Evolutionary conservation across 2,329 filamentous ascomycete species (phyloP).

Genomic region (Penicillium expansum): DNA sequence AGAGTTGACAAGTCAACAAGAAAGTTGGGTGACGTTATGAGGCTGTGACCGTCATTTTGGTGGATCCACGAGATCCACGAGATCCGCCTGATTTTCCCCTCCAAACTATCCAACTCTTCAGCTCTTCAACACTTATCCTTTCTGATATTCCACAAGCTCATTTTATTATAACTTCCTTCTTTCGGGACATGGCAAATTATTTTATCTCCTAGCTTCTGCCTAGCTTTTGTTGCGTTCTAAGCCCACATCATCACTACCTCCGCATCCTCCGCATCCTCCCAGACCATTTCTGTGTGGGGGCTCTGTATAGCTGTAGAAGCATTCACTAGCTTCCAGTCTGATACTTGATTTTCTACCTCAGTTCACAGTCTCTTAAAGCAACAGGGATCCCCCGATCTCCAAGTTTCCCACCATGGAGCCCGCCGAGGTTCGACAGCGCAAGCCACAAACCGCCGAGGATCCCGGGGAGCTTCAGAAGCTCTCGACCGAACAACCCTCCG

Average conservation of each 20-base stretch:
- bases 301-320: not conserved
- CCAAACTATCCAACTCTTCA: not conserved
- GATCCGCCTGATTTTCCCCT: slow-evolving; percentile 7
- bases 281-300: not conserved
- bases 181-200: not conserved
- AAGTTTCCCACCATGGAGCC: slow-evolving; percentile 28
- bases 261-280: not conserved
- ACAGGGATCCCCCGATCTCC: not conserved
- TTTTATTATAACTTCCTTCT: not conserved
- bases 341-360: not conserved
- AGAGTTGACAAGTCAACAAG: not conserved
- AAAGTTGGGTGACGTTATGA: slow-evolving; percentile 7
- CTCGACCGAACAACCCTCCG: slow-evolving; percentile 21
- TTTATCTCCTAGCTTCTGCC: not conserved
- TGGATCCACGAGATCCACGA: slow-evolving; percentile 6
- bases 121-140: not conserved
- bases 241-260: not conserved
- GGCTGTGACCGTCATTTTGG: slow-evolving; percentile 1
- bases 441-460: slow-evolving; percentile 18
- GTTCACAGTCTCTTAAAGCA: not conserved
- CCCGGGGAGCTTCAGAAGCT: slow-evolving; percentile 18
- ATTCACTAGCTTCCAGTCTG: not conserved
- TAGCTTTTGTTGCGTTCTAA: not conserved
- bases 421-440: slow-evolving; percentile 35
- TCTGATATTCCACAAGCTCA: not conserved